A percentile compares a stretch with the other conserved stretches of the same genome.
These are phyloP conservation scores for Ottelia alismoides DNA, from an alignment of 106 monocot genomes.

Conservation along the genomic window DNA sequence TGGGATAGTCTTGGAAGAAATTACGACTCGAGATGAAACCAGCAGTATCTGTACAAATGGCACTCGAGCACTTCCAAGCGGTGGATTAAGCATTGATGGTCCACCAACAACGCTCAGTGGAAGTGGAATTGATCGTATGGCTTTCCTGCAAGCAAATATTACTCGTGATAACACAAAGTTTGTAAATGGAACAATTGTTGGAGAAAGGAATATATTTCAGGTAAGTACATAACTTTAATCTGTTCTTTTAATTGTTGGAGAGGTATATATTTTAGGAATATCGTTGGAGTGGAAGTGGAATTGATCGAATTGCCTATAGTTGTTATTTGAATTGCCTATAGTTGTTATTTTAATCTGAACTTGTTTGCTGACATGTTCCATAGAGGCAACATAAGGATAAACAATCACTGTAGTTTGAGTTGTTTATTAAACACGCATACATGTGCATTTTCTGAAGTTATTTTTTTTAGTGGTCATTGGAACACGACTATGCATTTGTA, in stretches of 20 bases:
- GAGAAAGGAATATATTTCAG: slow-evolving; percentile 91
- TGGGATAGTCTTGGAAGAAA: slow-evolving; percentile 89
- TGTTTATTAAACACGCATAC: no score
- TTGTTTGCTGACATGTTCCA: no score
- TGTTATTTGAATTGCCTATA: no score
- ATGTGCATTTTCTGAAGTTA: no score
- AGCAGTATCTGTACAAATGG: slow-evolving; percentile 88
- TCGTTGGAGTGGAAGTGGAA: no score
- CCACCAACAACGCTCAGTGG: slow-evolving; percentile 95
- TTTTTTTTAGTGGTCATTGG: no score
- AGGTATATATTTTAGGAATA: no score
- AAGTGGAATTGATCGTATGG: slow-evolving; percentile 81
- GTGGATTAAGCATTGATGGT: slow-evolving; percentile 87
- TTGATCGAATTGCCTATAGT: no score
- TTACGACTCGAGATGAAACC: slow-evolving; percentile 91
- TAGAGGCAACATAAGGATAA: no score
- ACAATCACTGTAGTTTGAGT: no score
- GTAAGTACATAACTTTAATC: slow-evolving; percentile 16
- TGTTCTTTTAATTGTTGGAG: not conserved
- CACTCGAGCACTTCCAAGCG: slow-evolving; percentile 57
- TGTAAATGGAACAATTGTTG: slow-evolving; percentile 87
- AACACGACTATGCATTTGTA: no score
- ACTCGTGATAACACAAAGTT: slow-evolving; percentile 93
- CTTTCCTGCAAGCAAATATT: slow-evolving; percentile 81
- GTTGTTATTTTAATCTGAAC: no score